A percentile compares a stretch with the other conserved stretches of the same genome.
These are phyloP conservation scores for Debaryomyces castellii DNA, from an alignment of 805 yeast species.

Conservation along the genomic window DNA sequence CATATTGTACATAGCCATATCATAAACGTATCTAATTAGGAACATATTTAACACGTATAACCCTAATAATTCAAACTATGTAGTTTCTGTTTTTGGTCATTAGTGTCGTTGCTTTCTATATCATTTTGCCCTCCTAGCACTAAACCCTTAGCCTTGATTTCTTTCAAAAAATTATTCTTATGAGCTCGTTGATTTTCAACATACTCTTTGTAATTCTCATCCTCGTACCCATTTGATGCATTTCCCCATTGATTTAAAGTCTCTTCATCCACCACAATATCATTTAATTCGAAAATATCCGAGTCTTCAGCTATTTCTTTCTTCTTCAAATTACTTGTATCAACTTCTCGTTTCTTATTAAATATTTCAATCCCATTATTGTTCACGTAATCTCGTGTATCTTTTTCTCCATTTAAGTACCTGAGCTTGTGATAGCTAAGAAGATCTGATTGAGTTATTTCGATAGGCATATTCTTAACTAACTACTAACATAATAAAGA, in stretches of 20 bases:
- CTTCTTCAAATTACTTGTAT: background rate
- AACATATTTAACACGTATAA: background rate
- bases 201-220: slow-evolving; percentile 14
- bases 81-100: background rate
- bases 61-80: slow-evolving; percentile 6
- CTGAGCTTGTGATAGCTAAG: slow-evolving; percentile 14
- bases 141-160: slow-evolving; percentile 22
- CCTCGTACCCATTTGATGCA: slow-evolving; percentile 8
- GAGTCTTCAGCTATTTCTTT: background rate
- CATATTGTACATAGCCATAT: slow-evolving; percentile 5
- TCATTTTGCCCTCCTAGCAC: slow-evolving; percentile 4
- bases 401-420: slow-evolving; percentile 4
- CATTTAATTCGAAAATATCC: slow-evolving; percentile 8
- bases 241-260: slow-evolving; percentile 12
- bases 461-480: slow-evolving; percentile 1
- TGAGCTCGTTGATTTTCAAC: slow-evolving; percentile 18
- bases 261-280: slow-evolving; percentile 19
- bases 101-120: background rate
- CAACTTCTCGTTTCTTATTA: background rate
- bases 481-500: no score
- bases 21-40: background rate
- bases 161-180: slow-evolving; percentile 19
- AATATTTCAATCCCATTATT: background rate
- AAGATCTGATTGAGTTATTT: slow-evolving; percentile 13
- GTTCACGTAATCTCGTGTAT: background rate